Evolutionary conservation across 345 rosid genomes (phyloP).

Genomic region (Trapa bicornis): DNA sequence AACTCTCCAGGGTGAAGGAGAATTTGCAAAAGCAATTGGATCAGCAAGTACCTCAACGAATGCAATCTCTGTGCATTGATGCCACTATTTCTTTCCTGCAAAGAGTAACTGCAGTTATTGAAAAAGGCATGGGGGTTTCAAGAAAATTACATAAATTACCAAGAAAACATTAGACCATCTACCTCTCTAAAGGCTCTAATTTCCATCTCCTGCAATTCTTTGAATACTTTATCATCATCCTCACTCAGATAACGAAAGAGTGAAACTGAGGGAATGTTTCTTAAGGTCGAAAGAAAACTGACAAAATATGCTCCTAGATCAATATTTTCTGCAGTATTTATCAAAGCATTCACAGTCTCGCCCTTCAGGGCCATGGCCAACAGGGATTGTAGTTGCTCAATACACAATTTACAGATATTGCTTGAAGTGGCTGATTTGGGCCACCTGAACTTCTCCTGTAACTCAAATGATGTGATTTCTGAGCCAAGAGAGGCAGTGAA

Average conservation of each 20-base stretch:
- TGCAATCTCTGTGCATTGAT: constrained; percentile 37
- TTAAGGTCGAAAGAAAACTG: constrained; percentile 68
- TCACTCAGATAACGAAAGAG: constrained; percentile 61
- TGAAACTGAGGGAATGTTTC: constrained; percentile 88
- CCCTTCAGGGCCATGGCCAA: constrained; percentile 65
- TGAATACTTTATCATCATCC: constrained; percentile 66
- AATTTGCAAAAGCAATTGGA: constrained; percentile 76
- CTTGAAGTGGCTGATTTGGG: constrained; percentile 66
- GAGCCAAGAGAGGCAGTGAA: constrained; percentile 87
- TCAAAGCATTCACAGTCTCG: constrained; percentile 32
- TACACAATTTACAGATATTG: constrained; percentile 68
- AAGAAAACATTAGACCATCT: neutral
- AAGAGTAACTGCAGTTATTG: constrained; percentile 11
- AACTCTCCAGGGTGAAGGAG: constrained; percentile 85
- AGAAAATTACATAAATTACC: neutral
- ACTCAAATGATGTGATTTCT: constrained; percentile 91
- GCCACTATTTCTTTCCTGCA: constrained; percentile 64
- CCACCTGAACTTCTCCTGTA: constrained; percentile 95
- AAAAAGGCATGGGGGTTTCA: neutral
- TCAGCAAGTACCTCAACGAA: constrained; percentile 65
- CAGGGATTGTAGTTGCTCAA: constrained; percentile 80
- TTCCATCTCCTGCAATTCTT: constrained; percentile 62
- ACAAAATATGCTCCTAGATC: constrained; percentile 78
- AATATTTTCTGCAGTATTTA: constrained; percentile 40
- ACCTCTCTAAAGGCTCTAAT: constrained; percentile 67